Conservation (phyloP, 1,284 basidiomycete species). For the Leccinum fallax region DNA sequence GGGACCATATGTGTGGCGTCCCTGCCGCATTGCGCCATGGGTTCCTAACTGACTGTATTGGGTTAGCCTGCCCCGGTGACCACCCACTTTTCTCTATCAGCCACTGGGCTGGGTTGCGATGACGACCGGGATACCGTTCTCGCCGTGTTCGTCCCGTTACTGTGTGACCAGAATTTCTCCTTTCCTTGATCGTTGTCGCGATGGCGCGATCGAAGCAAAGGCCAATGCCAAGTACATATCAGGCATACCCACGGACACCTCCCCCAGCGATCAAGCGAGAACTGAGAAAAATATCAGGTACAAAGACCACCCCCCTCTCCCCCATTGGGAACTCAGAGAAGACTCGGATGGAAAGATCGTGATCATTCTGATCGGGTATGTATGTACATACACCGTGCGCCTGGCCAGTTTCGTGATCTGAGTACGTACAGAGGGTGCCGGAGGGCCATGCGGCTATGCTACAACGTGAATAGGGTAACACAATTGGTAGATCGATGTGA, state of each 20-base stretch:
- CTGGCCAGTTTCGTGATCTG: background rate
- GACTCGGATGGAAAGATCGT: background rate
- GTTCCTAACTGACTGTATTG: background rate
- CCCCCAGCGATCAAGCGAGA: constrained; percentile 4
- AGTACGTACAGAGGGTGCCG: constrained; percentile 16
- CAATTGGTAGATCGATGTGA: constrained; percentile 14
- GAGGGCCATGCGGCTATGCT: constrained; percentile 2
- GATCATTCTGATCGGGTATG: constrained; percentile 14
- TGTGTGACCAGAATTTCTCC: constrained; percentile 5
- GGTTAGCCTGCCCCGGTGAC: background rate
- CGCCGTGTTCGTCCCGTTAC: constrained; percentile 3
- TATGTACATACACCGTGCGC: background rate
- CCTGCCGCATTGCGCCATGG: background rate
- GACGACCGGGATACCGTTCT: constrained; percentile 32
- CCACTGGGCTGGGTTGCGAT: constrained; percentile 27
- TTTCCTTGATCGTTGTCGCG: constrained; percentile 1
- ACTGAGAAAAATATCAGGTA: constrained; percentile 16
- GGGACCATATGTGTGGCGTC: background rate
- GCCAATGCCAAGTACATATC: constrained; percentile 7
- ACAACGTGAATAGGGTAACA: constrained; percentile 11
- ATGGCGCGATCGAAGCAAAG: constrained; percentile 3
- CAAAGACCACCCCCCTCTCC: constrained; percentile 12
- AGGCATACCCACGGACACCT: constrained; percentile 10
- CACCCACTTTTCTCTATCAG: constrained; percentile 5
- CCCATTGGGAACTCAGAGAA: constrained; percentile 7